Percentiles rank a stretch among this genome's conserved stretches.
These are phyloP conservation scores for Syzygium aqueum DNA, from an alignment of 345 rosid species.

Conservation along the genomic window DNA sequence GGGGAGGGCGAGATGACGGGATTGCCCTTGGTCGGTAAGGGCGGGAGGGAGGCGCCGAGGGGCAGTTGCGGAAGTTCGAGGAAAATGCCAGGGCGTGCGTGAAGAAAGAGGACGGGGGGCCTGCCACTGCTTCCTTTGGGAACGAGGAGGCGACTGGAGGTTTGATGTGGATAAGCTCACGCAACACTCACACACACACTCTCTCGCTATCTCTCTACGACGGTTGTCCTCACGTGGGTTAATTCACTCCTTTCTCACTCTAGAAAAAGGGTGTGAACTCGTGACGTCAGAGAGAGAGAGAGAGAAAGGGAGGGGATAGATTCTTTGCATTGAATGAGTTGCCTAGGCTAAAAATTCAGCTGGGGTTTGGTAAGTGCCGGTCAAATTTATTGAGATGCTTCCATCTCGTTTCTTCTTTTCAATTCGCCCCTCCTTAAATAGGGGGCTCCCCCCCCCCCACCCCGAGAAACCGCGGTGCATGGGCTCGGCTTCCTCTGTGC, in stretches of 20 bases:
- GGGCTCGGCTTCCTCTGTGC: too few species aligned
- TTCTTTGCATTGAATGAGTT: background rate
- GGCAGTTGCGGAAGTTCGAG: background rate
- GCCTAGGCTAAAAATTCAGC: background rate
- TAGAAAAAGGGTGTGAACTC: background rate
- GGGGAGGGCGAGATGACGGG: background rate
- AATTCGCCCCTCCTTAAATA: background rate
- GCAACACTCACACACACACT: background rate
- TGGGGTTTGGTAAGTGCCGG: background rate
- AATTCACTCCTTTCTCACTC: background rate
- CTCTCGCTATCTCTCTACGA: background rate
- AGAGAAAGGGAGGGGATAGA: background rate
- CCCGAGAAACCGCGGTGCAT: too few species aligned
- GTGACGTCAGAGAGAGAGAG: background rate
- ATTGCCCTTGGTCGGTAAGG: background rate
- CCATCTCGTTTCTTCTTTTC: too few species aligned
- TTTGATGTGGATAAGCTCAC: constrained; percentile 13
- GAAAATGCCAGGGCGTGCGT: background rate
- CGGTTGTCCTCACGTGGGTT: background rate
- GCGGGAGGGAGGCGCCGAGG: background rate
- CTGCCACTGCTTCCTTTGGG: constrained; percentile 9
- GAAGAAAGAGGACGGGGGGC: constrained; percentile 17
- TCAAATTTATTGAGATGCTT: background rate
- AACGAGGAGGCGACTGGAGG: constrained; percentile 13
- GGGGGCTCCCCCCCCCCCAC: background rate